Conservation (phyloP, 2,329 filamentous ascomycete species). For the Fusarium sp. region DNA sequence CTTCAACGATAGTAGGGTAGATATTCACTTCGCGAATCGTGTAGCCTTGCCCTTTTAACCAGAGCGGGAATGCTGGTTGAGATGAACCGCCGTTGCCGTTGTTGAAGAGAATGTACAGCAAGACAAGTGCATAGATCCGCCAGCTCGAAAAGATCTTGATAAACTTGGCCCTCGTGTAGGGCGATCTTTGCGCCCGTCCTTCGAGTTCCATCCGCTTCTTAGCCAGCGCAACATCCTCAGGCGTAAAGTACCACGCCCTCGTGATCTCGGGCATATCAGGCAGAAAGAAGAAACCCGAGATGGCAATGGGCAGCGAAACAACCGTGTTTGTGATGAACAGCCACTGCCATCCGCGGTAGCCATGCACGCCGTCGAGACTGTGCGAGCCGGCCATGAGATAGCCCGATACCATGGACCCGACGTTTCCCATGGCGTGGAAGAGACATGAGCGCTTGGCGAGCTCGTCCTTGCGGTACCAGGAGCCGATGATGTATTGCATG, state of each 20-base stretch:
- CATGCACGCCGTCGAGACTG: constrained; percentile 52
- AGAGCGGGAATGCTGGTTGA: constrained; percentile 66
- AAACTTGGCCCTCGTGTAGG: constrained; percentile 61
- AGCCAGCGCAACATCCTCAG: constrained; percentile 44
- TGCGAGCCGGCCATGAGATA: constrained; percentile 57
- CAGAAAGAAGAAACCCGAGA: constrained; percentile 49
- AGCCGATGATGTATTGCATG: constrained; percentile 55
- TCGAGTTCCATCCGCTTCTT: constrained; percentile 53
- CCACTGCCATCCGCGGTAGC: constrained; percentile 61
- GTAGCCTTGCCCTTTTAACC: constrained; percentile 60
- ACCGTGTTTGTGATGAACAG: constrained; percentile 52
- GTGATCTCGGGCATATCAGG: constrained; percentile 48
- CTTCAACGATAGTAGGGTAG: constrained; percentile 69
- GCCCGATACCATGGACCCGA: constrained; percentile 47
- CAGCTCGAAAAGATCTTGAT: constrained; percentile 71
- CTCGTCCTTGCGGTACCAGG: constrained; percentile 58
- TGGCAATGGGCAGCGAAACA: constrained; percentile 50
- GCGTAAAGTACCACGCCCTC: constrained; percentile 45
- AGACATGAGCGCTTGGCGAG: constrained; percentile 56
- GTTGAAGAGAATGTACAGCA: constrained; percentile 73
- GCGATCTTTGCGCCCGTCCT: constrained; percentile 55
- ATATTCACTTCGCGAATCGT: constrained; percentile 58
- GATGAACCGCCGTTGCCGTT: constrained; percentile 61
- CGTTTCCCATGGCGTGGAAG: constrained; percentile 51
- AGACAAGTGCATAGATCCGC: constrained; percentile 70